Conservation (phyloP, 2,329 filamentous ascomycete genomes). For the Trichoderma atroviride region DNA sequence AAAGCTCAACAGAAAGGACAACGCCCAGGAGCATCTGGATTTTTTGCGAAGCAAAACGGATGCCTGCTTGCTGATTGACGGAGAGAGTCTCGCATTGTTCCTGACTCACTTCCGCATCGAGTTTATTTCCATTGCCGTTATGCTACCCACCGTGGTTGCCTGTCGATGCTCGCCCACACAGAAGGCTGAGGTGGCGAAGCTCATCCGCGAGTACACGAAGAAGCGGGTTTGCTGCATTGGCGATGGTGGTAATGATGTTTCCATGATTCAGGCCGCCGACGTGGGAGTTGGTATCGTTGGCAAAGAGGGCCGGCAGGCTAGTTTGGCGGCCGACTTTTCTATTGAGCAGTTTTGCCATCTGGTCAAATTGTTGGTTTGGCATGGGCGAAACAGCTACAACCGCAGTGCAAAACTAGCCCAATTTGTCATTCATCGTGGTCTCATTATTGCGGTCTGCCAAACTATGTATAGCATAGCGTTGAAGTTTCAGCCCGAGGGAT, state of each 20-base stretch:
- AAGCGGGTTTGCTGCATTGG: constrained; percentile 98
- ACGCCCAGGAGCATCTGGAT: constrained; percentile 84
- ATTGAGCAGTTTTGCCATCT: constrained; percentile 95
- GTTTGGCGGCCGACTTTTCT: constrained; percentile 92
- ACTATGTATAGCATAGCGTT: constrained; percentile 96
- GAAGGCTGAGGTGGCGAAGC: constrained; percentile 88
- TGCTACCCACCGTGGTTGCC: constrained; percentile 87
- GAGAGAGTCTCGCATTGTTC: constrained; percentile 83
- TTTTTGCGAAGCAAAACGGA: constrained; percentile 87
- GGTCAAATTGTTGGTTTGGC: constrained; percentile 97
- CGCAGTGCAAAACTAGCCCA: constrained; percentile 92
- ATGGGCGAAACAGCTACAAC: constrained; percentile 96
- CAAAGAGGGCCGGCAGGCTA: constrained; percentile 95
- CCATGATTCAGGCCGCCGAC: constrained; percentile 98
- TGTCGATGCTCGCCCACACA: constrained; percentile 97
- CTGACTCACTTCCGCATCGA: constrained; percentile 79
- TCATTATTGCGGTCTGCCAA: constrained; percentile 95
- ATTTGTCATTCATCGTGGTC: constrained; percentile 95
- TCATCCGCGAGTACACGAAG: constrained; percentile 89
- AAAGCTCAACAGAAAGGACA: constrained; percentile 80
- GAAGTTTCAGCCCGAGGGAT: constrained; percentile 87
- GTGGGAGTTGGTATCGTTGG: constrained; percentile 97
- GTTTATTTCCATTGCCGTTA: constrained; percentile 87
- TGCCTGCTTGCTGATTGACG: constrained; percentile 87
- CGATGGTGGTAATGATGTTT: constrained; percentile 97